phyloP scores from a whole-genome alignment of 2,329 filamentous ascomycete genomes.

The Botrytis porri region DNA sequence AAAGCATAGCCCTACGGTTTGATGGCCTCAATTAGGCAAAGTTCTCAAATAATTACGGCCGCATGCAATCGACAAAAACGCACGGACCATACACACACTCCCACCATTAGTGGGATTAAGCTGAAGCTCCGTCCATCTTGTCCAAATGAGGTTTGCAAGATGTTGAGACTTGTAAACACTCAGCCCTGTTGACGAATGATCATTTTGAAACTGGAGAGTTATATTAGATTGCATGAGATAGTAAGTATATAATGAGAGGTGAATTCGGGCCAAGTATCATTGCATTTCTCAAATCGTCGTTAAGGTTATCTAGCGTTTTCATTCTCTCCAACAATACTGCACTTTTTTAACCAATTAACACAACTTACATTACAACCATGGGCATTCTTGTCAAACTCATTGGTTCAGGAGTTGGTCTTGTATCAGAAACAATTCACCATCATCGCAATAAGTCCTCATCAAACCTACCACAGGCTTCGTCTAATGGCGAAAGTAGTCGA shows the following conservation, averaged over 20 bases:
- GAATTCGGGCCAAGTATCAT: neutral
- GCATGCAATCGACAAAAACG: neutral
- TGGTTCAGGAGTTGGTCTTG: slow-evolving; percentile 33
- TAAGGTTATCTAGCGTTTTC: neutral
- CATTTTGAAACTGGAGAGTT: neutral
- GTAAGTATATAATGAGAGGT: slow-evolving; percentile 15
- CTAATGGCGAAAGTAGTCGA: slow-evolving; percentile 26
- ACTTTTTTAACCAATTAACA: neutral
- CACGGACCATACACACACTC: neutral
- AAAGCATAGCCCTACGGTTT: neutral
- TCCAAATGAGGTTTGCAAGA: slow-evolving; percentile 8
- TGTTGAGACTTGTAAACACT: neutral
- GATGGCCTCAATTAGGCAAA: neutral
- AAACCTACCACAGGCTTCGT: neutral
- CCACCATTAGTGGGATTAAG: neutral
- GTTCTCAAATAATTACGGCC: neutral
- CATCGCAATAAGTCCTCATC: slow-evolving; percentile 22
- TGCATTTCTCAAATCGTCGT: neutral
- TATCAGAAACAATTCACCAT: slow-evolving; percentile 29
- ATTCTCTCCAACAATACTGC: neutral
- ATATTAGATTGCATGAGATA: neutral
- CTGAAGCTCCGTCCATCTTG: neutral
- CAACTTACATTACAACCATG: slow-evolving; percentile 21
- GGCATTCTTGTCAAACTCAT: slow-evolving; percentile 29
- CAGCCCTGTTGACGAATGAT: neutral